phyloP scores from a whole-genome alignment of 2,329 filamentous ascomycete genomes.

The Xylariaceae sp. region DNA sequence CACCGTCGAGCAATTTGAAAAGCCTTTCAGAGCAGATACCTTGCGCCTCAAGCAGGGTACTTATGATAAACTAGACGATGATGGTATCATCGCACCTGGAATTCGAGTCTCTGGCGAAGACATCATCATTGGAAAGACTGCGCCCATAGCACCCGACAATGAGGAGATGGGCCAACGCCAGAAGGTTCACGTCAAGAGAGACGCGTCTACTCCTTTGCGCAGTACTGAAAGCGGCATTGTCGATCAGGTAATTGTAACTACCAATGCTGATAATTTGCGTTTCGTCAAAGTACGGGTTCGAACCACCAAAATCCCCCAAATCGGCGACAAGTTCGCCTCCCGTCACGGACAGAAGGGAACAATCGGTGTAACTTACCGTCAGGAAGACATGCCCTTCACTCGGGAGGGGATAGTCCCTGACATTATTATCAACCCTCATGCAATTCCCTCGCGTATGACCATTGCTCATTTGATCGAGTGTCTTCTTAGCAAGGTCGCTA shows the following conservation, averaged over 20 bases:
- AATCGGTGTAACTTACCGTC: slow-evolving; percentile 95
- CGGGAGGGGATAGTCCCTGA: slow-evolving; percentile 88
- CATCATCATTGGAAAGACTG: slow-evolving; percentile 98
- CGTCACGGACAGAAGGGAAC: slow-evolving; percentile 99
- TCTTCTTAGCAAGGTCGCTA: slow-evolving; percentile 91
- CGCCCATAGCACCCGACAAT: slow-evolving; percentile 85
- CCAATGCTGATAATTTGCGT: slow-evolving; percentile 87
- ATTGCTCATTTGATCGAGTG: slow-evolving; percentile 99
- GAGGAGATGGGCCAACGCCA: slow-evolving; percentile 92
- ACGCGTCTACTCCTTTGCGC: slow-evolving; percentile 89
- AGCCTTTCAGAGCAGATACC: slow-evolving; percentile 83
- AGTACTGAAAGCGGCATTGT: slow-evolving; percentile 97
- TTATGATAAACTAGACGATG: slow-evolving; percentile 95
- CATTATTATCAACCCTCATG: slow-evolving; percentile 98
- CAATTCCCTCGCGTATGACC: slow-evolving; percentile 99
- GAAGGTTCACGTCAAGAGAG: slow-evolving; percentile 84
- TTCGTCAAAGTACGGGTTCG: slow-evolving; percentile 97
- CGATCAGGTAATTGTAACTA: slow-evolving; percentile 88
- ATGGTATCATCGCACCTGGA: slow-evolving; percentile 90
- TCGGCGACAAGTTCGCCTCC: slow-evolving; percentile 98
- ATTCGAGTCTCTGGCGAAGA: slow-evolving; percentile 95
- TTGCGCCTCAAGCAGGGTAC: slow-evolving; percentile 90
- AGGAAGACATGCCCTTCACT: slow-evolving; percentile 99
- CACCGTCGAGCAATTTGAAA: slow-evolving; percentile 91
- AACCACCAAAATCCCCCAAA: slow-evolving; percentile 97